A percentile compares a stretch with the other conserved stretches of the same genome.
phyloP scores from a whole-genome alignment of 2,329 filamentous ascomycete species.

The Colletotrichum phormii region DNA sequence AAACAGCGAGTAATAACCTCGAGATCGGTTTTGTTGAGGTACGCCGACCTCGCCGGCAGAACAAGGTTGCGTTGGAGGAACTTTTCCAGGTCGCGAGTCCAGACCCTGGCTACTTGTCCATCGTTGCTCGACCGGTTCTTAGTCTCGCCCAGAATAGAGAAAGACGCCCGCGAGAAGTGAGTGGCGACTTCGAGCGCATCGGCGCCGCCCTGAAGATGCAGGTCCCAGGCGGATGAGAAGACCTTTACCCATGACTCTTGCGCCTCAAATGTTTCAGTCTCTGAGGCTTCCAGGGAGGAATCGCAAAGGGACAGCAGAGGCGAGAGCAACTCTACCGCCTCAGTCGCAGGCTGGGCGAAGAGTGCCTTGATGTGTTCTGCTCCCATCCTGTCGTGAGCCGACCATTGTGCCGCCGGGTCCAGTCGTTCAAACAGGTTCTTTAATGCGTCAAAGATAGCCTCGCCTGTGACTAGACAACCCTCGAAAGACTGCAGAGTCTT shows the following conservation, averaged over 20 bases:
- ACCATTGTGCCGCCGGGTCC: conserved; percentile 46
- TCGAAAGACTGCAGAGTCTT: conserved; percentile 51
- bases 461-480: conserved; percentile 58
- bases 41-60: conserved; percentile 61
- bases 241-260: conserved; percentile 61
- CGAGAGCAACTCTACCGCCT: conserved; percentile 58
- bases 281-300: conserved; percentile 47
- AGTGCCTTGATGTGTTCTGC: conserved; percentile 69
- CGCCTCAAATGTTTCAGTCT: conserved; percentile 48
- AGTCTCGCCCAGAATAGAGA: conserved; percentile 55
- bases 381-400: conserved; percentile 61
- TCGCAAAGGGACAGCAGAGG: conserved; percentile 60
- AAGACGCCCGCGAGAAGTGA: conserved; percentile 55
- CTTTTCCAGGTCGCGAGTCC: conserved; percentile 59
- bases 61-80: conserved; percentile 65
- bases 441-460: conserved; percentile 61
- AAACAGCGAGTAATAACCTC: conserved; percentile 56
- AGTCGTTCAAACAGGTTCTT: conserved; percentile 59
- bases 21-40: conserved; percentile 55
- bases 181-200: conserved; percentile 62
- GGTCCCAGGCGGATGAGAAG: conserved; percentile 61
- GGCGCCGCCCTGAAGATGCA: conserved; percentile 62
- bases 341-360: conserved; percentile 62
- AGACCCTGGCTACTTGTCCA: conserved; percentile 47
- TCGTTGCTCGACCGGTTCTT: conserved; percentile 43